phyloP scores from a whole-genome alignment of 2,329 filamentous ascomycete genomes.

The Parastagonospora nodorum region DNA sequence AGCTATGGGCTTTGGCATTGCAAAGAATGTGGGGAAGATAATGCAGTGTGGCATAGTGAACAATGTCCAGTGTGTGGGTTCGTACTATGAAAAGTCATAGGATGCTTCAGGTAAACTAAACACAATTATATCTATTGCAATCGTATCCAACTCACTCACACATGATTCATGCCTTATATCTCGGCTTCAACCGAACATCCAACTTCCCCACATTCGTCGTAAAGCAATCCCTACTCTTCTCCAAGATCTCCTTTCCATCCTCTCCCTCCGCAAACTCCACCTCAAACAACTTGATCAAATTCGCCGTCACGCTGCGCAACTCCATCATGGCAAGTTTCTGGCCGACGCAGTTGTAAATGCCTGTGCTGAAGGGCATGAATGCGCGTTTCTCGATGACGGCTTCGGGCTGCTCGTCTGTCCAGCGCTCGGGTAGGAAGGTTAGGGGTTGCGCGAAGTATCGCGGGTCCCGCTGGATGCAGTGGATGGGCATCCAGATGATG shows the following conservation, averaged over 20 bases:
- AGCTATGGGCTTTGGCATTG: too few relatives aligned
- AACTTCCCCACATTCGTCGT: constrained; percentile 36
- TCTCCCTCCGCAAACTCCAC: constrained; percentile 45
- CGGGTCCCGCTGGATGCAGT: constrained; percentile 36
- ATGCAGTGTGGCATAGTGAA: too few relatives aligned
- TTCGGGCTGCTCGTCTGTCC: constrained; percentile 30
- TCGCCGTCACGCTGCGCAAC: constrained; percentile 64
- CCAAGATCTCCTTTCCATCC: constrained; percentile 23
- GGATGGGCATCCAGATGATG: constrained; percentile 36
- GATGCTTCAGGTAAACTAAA: too few relatives aligned
- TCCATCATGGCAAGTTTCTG: constrained; percentile 70
- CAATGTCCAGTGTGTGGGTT: too few relatives aligned
- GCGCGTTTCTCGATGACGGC: constrained; percentile 52
- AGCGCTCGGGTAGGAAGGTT: constrained; percentile 37
- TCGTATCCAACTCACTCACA: too few relatives aligned
- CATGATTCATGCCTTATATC: constrained; percentile 13
- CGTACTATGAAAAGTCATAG: too few relatives aligned
- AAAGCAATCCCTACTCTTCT: constrained; percentile 34
- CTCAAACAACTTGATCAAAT: constrained; percentile 65
- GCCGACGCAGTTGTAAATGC: constrained; percentile 72
- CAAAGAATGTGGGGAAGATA: too few relatives aligned
- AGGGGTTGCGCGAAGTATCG: constrained; percentile 32
- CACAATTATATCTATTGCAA: too few relatives aligned
- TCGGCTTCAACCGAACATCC: constrained; percentile 32
- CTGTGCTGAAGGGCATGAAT: constrained; percentile 73